Evolutionary conservation across 805 yeast genomes (phyloP), one percentile per base, ranked within the genome.

Genomic region (Candida sithepensis): DNA sequence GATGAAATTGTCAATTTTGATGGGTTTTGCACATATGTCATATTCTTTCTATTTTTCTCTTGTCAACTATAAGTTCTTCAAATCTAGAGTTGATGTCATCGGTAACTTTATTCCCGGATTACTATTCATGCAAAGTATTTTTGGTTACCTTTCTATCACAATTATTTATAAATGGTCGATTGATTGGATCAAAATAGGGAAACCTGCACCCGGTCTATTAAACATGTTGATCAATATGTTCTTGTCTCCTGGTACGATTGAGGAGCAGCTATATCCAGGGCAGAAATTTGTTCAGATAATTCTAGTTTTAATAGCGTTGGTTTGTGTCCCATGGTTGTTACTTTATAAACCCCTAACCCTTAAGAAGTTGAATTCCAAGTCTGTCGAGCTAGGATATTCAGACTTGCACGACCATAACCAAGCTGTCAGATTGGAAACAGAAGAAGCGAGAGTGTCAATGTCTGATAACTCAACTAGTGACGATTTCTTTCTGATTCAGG

Each of bases 221-320:
- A 84, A 85, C 63, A 85, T 84, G 87, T 70, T 85, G 59, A 85
- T 85, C 53, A 79, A 79, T 57, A 85, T 85, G 91, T 84, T 84
- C 56, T 72, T 85, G 55, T 68, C 88, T 1, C 91, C 91, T 12
- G 91, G 91, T 8, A 74, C 66, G 7, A 72, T 85, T 41, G 88
- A 80, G 30, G 88, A 81, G 43, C 82, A 72, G 42, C 70, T 85
- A 41, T 85, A 82, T 57, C 75, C 80, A 2, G 85, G 86, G 28
- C 91, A 85, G 60, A 75, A 80, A 2, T 60, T 66, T 45, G 77
- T 84, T 9, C 91, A 85, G 62, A 70, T 82, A 6, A 56, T 80
- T 23, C 66, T 85, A 18, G 70, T 85, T 39, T 47, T 77, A 4
- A 64, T 82, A 45, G 90, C 91, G 1, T 68, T 82, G 49, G 64